These are phyloP conservation scores for Malassezia sympodialis DNA, from an alignment of 1,284 basidiomycete genomes.

Conservation along the genomic window DNA sequence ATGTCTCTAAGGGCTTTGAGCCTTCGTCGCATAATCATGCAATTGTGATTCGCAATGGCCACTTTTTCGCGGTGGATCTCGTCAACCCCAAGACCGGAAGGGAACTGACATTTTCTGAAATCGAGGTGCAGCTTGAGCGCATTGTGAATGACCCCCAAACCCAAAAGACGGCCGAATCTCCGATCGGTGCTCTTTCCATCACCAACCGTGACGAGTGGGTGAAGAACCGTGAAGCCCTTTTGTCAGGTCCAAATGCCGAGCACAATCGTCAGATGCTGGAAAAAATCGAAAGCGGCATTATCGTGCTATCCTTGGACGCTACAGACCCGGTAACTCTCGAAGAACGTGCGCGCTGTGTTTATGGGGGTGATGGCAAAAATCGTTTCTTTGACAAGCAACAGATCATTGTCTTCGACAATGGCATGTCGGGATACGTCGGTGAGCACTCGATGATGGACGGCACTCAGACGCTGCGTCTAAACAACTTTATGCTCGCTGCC, in stretches of 20 bases:
- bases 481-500: constrained; percentile 79
- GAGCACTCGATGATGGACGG: constrained; percentile 95
- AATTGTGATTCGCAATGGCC: constrained; percentile 80
- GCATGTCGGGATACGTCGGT: constrained; percentile 86
- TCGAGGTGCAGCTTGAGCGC: constrained; percentile 69
- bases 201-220: constrained; percentile 88
- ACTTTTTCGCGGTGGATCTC: constrained; percentile 68
- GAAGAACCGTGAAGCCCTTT: constrained; percentile 53
- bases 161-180: constrained; percentile 52
- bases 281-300: constrained; percentile 78
- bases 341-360: constrained; percentile 60
- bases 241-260: constrained; percentile 55
- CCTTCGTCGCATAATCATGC: constrained; percentile 70
- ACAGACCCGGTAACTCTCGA: constrained; percentile 67
- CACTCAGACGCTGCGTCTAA: constrained; percentile 84
- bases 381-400: constrained; percentile 98
- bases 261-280: constrained; percentile 62
- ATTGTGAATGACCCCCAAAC: constrained; percentile 66
- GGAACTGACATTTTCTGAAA: constrained; percentile 65
- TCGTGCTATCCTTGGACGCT: constrained; percentile 78
- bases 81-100: constrained; percentile 52
- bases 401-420: constrained; percentile 60
- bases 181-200: constrained; percentile 71
- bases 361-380: constrained; percentile 79
- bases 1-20: constrained; percentile 75